Base-by-base conservation (phyloP, 2,329 filamentous ascomycete species). In the Fusarium dimerum region DNA sequence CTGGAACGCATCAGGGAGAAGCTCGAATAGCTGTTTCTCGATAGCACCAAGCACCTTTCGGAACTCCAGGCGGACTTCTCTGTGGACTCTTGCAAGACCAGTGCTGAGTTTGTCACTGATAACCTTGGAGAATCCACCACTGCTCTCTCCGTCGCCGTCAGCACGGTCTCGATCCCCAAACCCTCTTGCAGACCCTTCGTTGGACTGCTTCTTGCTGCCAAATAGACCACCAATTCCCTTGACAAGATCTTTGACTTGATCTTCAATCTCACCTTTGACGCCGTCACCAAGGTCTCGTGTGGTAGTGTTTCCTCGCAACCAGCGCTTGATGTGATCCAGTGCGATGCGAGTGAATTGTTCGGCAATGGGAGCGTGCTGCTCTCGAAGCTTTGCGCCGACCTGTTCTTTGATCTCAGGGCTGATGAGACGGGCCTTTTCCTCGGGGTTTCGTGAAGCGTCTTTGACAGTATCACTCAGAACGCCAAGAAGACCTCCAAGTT, bases 51-150 rank as follows among this genome's bases (percentile, higher is more conserved):
- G 67, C 2, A 76, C 58, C 55, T 67, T 75, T 57, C 75, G 75
- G 66, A 77, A 78, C 56, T 78, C 75, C 10, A 78, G 67, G 12
- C 75, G 72, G 3, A 77, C 75, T 36, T 76, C 74, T 15, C 75
- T 60, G 60, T 78, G 75, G 6, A 78, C 75, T 47, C 63, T 69
- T 13, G 70, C 74, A 1, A 78, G 66, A 6, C 75, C 75, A 0
- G 73, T 76, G 54, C 73, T 77, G 16, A 78, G 63, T 60, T 78
- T 78, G 47, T 77, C 70, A 60, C 75, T 78, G 56, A 77, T 77
- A 54, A 77, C 60, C 57, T 68, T 73, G 45, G 75, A 77, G 63
- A 78, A 76, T 16, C 74, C 74, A 4, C 69, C 62, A 3, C 68
- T 57, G 40, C 63, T 50, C 18, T 66, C 63, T 12, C 62, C 63